Evolutionary conservation across 257 asterid genomes (phyloP).

Genomic region (Solanum chilense): DNA sequence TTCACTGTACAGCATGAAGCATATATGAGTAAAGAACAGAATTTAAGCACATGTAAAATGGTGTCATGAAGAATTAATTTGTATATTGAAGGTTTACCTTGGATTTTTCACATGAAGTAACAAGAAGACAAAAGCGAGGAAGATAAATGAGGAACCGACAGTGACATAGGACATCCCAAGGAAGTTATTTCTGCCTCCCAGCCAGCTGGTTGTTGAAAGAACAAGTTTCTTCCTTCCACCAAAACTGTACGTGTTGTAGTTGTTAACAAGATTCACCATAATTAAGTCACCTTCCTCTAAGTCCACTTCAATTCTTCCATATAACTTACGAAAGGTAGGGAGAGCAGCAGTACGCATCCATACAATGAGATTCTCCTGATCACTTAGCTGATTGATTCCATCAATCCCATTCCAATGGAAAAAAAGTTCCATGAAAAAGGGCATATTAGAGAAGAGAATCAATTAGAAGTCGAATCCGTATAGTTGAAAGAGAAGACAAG

Average conservation of each 20-base stretch:
- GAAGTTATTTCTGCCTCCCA: constrained; percentile 64
- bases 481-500: background rate
- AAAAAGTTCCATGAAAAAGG: background rate
- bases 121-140: constrained; percentile 43
- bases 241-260: constrained; percentile 72
- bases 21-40: background rate
- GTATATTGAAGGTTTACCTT: constrained; percentile 26
- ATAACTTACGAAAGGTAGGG: constrained; percentile 56
- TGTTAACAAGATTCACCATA: constrained; percentile 41
- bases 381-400: constrained; percentile 43
- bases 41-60: background rate
- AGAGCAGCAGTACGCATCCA: constrained; percentile 86
- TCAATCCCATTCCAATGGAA: background rate
- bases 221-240: constrained; percentile 64
- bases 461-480: background rate
- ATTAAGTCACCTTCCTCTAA: constrained; percentile 40
- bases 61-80: background rate
- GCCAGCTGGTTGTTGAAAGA: constrained; percentile 58
- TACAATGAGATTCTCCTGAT: constrained; percentile 72
- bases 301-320: constrained; percentile 67
- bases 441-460: background rate
- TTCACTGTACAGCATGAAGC: background rate
- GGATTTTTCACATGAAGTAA: constrained; percentile 50
- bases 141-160: constrained; percentile 32
- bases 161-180: constrained; percentile 50